Percentiles rank a stretch among this genome's conserved stretches.
Evolutionary conservation across 352 stramenopile genomes (phyloP).

Genomic region (Blastocystis sp.): DNA sequence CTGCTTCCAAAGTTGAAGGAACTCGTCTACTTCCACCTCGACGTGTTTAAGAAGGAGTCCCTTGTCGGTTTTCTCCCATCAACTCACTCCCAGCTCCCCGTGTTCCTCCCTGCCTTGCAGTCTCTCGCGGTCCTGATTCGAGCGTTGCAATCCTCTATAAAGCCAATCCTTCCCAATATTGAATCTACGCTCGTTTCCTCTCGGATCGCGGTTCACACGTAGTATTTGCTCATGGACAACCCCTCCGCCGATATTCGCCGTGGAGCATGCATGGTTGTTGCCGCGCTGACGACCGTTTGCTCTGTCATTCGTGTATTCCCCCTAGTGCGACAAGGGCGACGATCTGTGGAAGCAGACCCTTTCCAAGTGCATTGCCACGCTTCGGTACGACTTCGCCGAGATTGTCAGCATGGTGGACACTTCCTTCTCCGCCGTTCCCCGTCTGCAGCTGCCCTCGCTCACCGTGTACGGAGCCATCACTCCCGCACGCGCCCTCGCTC

Average conservation of each 20-base stretch:
- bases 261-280: background rate
- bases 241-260: background rate
- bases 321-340: constrained; percentile 35
- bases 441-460: constrained; percentile 8
- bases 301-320: background rate
- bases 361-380: background rate
- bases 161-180: constrained; percentile 64
- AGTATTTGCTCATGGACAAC: constrained; percentile 59
- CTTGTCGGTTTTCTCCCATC: background rate
- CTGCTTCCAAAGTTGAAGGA: constrained; percentile 18
- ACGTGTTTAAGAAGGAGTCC: constrained; percentile 17
- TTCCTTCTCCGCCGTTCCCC: background rate
- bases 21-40: constrained; percentile 57
- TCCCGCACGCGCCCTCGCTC: background rate
- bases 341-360: constrained; percentile 50
- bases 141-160: constrained; percentile 39
- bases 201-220: background rate
- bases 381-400: constrained; percentile 13
- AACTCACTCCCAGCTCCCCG: background rate
- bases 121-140: constrained; percentile 1
- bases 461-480: constrained; percentile 24
- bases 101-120: background rate
- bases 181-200: constrained; percentile 16
- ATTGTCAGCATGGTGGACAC: constrained; percentile 15
- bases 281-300: constrained; percentile 19